Base-by-base conservation (phyloP, 1,139 yeast genomes). In the Scheffersomyces insectosa region DNA sequence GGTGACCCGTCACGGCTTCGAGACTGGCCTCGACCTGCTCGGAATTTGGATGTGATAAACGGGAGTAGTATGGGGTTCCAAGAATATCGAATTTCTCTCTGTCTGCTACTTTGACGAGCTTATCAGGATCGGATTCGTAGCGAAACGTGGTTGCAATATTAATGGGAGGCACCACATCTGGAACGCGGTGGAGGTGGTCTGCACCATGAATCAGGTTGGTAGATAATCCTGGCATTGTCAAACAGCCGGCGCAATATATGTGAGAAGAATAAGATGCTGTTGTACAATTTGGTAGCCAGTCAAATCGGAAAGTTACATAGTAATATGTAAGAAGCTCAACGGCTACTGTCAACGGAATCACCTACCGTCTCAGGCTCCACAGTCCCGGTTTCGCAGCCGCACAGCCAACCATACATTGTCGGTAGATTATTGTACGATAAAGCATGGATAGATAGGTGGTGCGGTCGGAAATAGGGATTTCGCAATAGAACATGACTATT, bases 71-170 rank as follows among this genome's bases (percentile, higher is more conserved):
- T 7, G 74, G 76, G 3, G 57, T 51, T 28, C 59, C 42, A 14
- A 42, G 33, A 20, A 55, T 48, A 5, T 47, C 48, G 25, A 54
- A 52, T 5, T 42, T 42, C 10, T 45, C 45, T 15, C 52, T 28
- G 31, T 77, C 82, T 1, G 53, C 55, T 5, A 75, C 75, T 25
- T 80, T 75, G n/a, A 69, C 60, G 28, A 78, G 62, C 13, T 72
- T 61, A 0, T 63, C 68, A 0, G 93, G 90, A 50, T 88, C 77
- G 2, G 71, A 59, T 20, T 77, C 66, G 62, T 90, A 90, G 40
- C 79, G 73, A 62, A 70, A 90, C 0, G 96, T 91, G 5, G 97
- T 86, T 3, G 95, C 66, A 5, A 88, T 83, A 51, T 86, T 88
- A 45, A 91, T 83, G 16, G 97, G 96, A 4, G 95, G 83, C 0